Evolutionary conservation across 2,329 filamentous ascomycete species (phyloP).

Genomic region (Lizonia empirigonia): DNA sequence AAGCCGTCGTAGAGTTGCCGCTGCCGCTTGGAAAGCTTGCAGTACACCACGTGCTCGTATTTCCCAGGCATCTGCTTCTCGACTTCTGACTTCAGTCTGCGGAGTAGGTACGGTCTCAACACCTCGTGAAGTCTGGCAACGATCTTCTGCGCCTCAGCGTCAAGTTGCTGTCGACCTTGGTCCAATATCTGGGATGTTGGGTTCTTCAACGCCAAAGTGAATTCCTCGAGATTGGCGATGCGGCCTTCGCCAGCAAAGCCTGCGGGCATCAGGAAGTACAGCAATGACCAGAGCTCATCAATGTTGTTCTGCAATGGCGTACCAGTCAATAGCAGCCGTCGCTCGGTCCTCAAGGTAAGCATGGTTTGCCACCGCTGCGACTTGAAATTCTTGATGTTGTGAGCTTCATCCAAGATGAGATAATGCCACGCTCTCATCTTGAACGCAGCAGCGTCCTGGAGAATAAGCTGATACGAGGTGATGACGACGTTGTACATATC

Average conservation of each 20-base stretch:
- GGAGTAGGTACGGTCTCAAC: conserved; percentile 85
- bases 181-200: conserved; percentile 96
- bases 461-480: conserved; percentile 94
- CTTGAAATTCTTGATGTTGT: conserved; percentile 99
- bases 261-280: conserved; percentile 95
- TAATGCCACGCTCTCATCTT: conserved; percentile 95
- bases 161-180: conserved; percentile 90
- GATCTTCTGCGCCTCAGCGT: conserved; percentile 89
- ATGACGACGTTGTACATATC: conserved; percentile 92
- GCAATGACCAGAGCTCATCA: conserved; percentile 92
- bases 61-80: conserved; percentile 99
- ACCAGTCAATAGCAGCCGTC: conserved; percentile 85
- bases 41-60: conserved; percentile 96
- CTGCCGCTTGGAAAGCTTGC: conserved; percentile 91
- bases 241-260: conserved; percentile 82
- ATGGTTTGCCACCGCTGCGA: conserved; percentile 96
- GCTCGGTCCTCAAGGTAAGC: conserved; percentile 88
- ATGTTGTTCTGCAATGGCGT: conserved; percentile 97
- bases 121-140: conserved; percentile 95
- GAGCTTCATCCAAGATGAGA: conserved; percentile 96
- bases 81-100: conserved; percentile 91
- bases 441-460: conserved; percentile 93
- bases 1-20: conserved; percentile 97
- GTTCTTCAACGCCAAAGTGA: conserved; percentile 93
- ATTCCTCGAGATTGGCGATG: conserved; percentile 93